Evolutionary conservation across 1,139 yeast species (phyloP).

Genomic region (Taphrina flavorubra): DNA sequence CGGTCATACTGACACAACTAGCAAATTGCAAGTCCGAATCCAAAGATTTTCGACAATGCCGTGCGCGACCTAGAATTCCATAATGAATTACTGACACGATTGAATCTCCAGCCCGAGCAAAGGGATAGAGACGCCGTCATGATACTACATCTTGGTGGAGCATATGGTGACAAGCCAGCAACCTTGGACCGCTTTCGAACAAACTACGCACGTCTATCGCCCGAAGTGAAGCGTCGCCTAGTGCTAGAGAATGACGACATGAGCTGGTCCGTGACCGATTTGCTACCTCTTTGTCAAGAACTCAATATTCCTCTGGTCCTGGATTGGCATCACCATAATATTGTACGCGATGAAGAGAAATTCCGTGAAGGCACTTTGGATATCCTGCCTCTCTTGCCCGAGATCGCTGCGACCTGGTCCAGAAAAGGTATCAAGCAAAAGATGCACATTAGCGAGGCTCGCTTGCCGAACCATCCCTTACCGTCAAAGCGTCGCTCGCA

Average conservation of each 20-base stretch:
- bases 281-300: slow-evolving; percentile 43
- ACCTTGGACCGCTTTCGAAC: slow-evolving; percentile 42
- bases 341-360: slow-evolving; percentile 41
- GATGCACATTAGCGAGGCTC: slow-evolving; percentile 52
- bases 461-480: slow-evolving; percentile 35
- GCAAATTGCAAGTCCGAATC: slow-evolving; percentile 42
- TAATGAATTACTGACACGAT: slow-evolving; percentile 40
- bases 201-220: slow-evolving; percentile 42
- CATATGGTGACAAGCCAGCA: slow-evolving; percentile 42
- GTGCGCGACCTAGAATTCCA: slow-evolving; percentile 42
- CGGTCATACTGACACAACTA: background rate
- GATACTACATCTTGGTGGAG: slow-evolving; percentile 43
- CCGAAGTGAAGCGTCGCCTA: slow-evolving; percentile 34
- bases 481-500: slow-evolving; percentile 40
- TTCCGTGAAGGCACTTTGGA: slow-evolving; percentile 42
- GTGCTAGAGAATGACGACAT: slow-evolving; percentile 44
- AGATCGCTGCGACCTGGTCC: slow-evolving; percentile 61
- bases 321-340: slow-evolving; percentile 44
- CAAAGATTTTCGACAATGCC: slow-evolving; percentile 39
- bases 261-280: slow-evolving; percentile 42
- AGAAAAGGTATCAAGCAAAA: slow-evolving; percentile 56
- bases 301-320: slow-evolving; percentile 42
- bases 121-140: slow-evolving; percentile 42
- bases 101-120: slow-evolving; percentile 39
- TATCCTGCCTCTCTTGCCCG: slow-evolving; percentile 34